These are phyloP conservation scores for Amniculicola lignicola DNA, from an alignment of 495 filamentous ascomycete genomes.

Conservation along the genomic window DNA sequence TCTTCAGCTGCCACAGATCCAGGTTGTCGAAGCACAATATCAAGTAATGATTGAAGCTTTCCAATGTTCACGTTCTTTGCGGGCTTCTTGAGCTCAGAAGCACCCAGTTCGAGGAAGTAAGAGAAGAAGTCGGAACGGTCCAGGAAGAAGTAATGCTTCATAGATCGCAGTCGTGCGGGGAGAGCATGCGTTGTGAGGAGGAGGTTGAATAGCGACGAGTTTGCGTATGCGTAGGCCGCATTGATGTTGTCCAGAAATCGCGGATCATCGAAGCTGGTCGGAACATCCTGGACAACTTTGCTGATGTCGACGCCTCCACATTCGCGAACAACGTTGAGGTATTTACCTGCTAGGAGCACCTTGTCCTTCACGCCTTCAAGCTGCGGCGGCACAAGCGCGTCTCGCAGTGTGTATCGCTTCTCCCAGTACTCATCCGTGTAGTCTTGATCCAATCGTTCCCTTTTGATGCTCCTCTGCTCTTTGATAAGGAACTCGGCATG, in stretches of 20 bases:
- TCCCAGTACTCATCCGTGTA: conserved; percentile 99
- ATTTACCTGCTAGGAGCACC: conserved; percentile 91
- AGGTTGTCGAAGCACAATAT: conserved; percentile 90
- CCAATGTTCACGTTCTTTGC: conserved; percentile 82
- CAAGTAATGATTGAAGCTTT: conserved; percentile 90
- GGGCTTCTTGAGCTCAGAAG: conserved; percentile 83
- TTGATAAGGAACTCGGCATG: conserved; percentile 93
- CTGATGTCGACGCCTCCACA: conserved; percentile 95
- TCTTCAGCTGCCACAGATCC: conserved; percentile 91
- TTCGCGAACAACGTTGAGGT: conserved; percentile 94
- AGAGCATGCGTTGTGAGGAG: conserved; percentile 90
- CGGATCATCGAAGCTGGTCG: conserved; percentile 82
- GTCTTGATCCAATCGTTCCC: conserved; percentile 88
- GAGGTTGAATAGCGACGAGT: conserved; percentile 85
- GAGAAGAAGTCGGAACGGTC: conserved; percentile 97
- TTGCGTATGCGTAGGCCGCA: conserved; percentile 89
- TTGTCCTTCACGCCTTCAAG: conserved; percentile 89
- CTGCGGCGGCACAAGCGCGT: conserved; percentile 87
- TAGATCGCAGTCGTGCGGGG: conserved; percentile 75
- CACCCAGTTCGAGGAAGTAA: conserved; percentile 88
- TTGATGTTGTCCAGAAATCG: conserved; percentile 88
- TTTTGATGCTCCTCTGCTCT: conserved; percentile 90
- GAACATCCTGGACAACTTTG: conserved; percentile 82
- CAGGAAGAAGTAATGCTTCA: conserved; percentile 99
- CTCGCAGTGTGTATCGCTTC: conserved; percentile 89